Evolutionary conservation across 2,329 filamentous ascomycete genomes (phyloP).

Genomic region (Exophiala lecanii-corni): DNA sequence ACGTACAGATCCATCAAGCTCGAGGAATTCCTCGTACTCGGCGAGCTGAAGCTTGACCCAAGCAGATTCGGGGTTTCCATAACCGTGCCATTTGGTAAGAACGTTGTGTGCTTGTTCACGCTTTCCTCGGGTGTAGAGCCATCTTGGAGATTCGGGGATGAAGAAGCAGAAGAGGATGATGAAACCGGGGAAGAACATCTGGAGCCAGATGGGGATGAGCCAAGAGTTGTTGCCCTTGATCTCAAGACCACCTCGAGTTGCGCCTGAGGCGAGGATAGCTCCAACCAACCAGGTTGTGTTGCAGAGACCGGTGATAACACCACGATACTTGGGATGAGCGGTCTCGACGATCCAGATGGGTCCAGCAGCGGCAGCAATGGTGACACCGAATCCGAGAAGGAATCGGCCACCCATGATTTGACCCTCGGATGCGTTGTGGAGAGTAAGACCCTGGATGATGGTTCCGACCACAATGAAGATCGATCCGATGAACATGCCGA

Average conservation of each 20-base stretch:
- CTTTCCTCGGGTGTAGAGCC: conserved; percentile 57
- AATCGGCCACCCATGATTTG: conserved; percentile 56
- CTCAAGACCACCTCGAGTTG: conserved; percentile 45
- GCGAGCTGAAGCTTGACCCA: conserved; percentile 31
- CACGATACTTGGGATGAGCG: conserved; percentile 59
- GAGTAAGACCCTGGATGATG: conserved; percentile 45
- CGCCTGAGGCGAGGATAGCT: conserved; percentile 52
- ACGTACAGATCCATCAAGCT: conserved; percentile 29
- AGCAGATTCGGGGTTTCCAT: conserved; percentile 36
- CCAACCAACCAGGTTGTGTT: conserved; percentile 49
- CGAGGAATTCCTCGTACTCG: conserved; percentile 34
- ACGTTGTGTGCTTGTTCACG: conserved; percentile 54
- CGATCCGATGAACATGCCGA: conserved; percentile 54
- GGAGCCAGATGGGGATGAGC: conserved; percentile 55
- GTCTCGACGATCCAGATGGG: conserved; percentile 63
- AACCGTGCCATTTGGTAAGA: conserved; percentile 57
- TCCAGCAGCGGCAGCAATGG: conserved; percentile 55
- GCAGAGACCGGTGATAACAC: conserved; percentile 57
- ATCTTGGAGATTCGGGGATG: conserved; percentile 59
- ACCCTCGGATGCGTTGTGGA: conserved; percentile 36
- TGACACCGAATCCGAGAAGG: conserved; percentile 54
- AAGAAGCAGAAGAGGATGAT: conserved; percentile 49
- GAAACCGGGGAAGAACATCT: conserved; percentile 43
- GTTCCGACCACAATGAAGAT: conserved; percentile 50
- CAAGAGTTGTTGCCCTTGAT: conserved; percentile 44